These are phyloP conservation scores for Arabidopsis arenosa DNA, from an alignment of 345 rosid genomes.

Conservation along the genomic window DNA sequence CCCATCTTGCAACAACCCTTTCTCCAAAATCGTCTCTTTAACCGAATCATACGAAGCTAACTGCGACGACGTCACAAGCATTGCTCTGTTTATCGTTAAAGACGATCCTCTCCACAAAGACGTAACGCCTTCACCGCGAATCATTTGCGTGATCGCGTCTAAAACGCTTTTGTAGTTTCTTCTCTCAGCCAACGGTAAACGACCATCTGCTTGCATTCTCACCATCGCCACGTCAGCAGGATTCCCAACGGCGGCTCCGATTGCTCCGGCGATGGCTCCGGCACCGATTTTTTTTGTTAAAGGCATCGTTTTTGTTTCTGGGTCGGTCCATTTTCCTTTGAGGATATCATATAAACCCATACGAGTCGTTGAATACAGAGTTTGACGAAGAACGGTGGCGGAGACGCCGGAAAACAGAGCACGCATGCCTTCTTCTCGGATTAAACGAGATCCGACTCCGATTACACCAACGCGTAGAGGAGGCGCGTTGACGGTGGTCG, in stretches of 20 bases:
- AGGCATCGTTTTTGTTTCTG: slow-evolving; percentile 61
- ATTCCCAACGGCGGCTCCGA: slow-evolving; percentile 86
- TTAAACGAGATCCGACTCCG: slow-evolving; percentile 57
- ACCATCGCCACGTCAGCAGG: slow-evolving; percentile 97
- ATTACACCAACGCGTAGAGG: slow-evolving; percentile 66
- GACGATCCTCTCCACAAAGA: slow-evolving; percentile 88
- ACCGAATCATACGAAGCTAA: slow-evolving; percentile 81
- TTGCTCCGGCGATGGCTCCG: slow-evolving; percentile 77
- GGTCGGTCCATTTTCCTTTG: slow-evolving; percentile 76
- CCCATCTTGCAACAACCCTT: slow-evolving; percentile 64
- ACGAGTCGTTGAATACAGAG: slow-evolving; percentile 84
- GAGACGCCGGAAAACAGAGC: slow-evolving; percentile 85
- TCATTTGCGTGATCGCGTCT: slow-evolving; percentile 77
- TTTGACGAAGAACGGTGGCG: slow-evolving; percentile 86
- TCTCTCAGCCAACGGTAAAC: slow-evolving; percentile 64
- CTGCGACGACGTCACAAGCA: slow-evolving; percentile 89
- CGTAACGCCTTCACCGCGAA: slow-evolving; percentile 71
- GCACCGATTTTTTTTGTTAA: slow-evolving; percentile 58
- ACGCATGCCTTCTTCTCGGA: slow-evolving; percentile 65
- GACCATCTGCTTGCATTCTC: slow-evolving; percentile 92
- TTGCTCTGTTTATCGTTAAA: slow-evolving; percentile 81
- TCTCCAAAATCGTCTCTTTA: slow-evolving; percentile 68
- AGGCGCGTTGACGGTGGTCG: slow-evolving; percentile 44
- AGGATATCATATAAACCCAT: slow-evolving; percentile 85
- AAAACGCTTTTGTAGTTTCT: slow-evolving; percentile 80